Evolutionary conservation across 2,329 filamentous ascomycete species (phyloP), one percentile per base, ranked within the genome.

Genomic region (Thelonectria blattea): DNA sequence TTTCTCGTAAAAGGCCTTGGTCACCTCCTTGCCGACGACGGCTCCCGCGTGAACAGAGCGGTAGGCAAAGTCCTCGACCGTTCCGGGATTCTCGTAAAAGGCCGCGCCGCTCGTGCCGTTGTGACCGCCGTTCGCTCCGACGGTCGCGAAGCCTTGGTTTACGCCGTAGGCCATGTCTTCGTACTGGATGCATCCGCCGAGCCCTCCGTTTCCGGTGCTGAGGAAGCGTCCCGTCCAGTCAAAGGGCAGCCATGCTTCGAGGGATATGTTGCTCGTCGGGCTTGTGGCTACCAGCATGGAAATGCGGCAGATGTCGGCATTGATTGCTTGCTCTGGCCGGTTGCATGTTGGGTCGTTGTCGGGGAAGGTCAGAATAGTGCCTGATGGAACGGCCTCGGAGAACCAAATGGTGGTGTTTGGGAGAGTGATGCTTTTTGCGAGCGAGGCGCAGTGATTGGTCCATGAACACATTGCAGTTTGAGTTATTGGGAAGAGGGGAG

Each of bases 41-140:
- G 32, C 46, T 2, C 42, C 73, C 11, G 71, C 58, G 49, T 67
- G 65, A 7, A 68, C 32, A 7, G 61, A 50, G 10, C 66, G 64
- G 51, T 70, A 75, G 37, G 70, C 72, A 49, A 74, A 79, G 62
- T 79, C 77, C 27, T 70, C 67, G 2, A 78, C 61, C 12, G 72
- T 67, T 37, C 78, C 76, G 0, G 74, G 69, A 50, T 77, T 76
- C 43, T 75, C 57, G 53, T 75, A 70, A 60, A 76, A 75, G 2
- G 61, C 50, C 2, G n/a, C 7, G n/a, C 57, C 57, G 4, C 46
- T 53, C 0, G 74, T 78, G 30, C 79, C 80, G 60, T 81, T 79
- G 60, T 83, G 80, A 9, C 80, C 80, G 46, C 79, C 81, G 63
- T 83, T 82, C 2, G 80, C 76, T 5, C 78, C 80, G n/a, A 83